Conservation (phyloP, 2,329 filamentous ascomycete species). For the Fusarium pseudonygamai region DNA sequence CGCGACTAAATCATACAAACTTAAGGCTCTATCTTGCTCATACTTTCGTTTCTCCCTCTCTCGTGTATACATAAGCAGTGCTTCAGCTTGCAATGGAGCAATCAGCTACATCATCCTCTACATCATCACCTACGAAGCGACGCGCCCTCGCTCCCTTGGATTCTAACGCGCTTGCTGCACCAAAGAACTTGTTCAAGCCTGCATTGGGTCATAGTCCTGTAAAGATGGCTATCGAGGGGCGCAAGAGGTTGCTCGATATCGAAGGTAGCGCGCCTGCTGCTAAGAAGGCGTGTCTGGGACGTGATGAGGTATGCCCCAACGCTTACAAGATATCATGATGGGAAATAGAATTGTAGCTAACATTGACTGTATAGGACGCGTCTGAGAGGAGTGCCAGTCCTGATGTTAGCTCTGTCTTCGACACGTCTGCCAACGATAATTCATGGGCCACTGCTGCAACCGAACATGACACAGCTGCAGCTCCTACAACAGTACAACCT, state of each 20-base stretch:
- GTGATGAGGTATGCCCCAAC: slow-evolving; percentile 43
- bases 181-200: slow-evolving; percentile 41
- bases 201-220: slow-evolving; percentile 37
- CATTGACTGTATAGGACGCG: slow-evolving; percentile 31
- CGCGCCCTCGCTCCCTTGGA: slow-evolving; percentile 60
- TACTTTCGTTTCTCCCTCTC: neutral
- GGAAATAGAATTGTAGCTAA: neutral
- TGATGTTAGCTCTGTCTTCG: slow-evolving; percentile 60
- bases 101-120: slow-evolving; percentile 22
- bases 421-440: slow-evolving; percentile 57
- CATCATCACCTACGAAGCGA: slow-evolving; percentile 55
- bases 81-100: slow-evolving; percentile 34
- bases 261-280: slow-evolving; percentile 37
- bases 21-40: neutral
- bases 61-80: neutral
- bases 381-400: slow-evolving; percentile 50
- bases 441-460: slow-evolving; percentile 61
- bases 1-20: neutral
- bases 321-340: neutral
- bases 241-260: slow-evolving; percentile 42
- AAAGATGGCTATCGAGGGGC: slow-evolving; percentile 41
- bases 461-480: slow-evolving; percentile 53
- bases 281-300: slow-evolving; percentile 49
- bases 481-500: slow-evolving; percentile 16
- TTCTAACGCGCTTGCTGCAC: slow-evolving; percentile 53